Evolutionary conservation across 1,284 basidiomycete species (phyloP), one percentile per base, ranked within the genome.

Genomic region (Malassezia furfur): DNA sequence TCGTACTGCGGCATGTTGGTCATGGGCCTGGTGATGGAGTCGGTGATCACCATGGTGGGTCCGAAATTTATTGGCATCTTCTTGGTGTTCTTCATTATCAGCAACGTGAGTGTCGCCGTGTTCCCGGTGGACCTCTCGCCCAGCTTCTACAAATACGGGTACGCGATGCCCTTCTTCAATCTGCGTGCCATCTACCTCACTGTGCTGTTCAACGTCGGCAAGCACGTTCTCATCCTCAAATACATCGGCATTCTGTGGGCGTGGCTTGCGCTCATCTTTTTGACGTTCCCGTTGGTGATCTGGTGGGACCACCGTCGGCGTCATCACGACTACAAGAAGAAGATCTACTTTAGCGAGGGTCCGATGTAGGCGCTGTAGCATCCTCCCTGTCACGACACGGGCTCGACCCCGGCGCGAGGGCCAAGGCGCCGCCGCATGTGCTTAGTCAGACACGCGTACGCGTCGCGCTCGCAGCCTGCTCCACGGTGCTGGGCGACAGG

Each of bases 91-190:
- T 62, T 63, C 52, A 69, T 72, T 57, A 67, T 72, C 52, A 56
- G 63, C 46, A 71, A 72, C 39, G 66, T 72, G 17, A 62, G 63
- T 22, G 59, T 62, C 0, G 61, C 64, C 34, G 67, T 65, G 50
- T 47, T 65, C 7, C 64, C 65, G 3, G 57, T 66, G 28, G 62
- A 65, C 43, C 48, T 67, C 1, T 48, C 50, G 2, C 57, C 61
- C 1, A 52, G 50, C 12, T 69, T 71, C 52, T 72, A 63, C 61
- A 49, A 50, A 44, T 67, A 66, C 41, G 66, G 63, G 1, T 68
- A 70, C 34, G 53, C 66, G 5, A 65, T 73, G 66, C 66, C 67
- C 0, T 71, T 73, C 59, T 69, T 68, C 61, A 63, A 63, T 50
- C 57, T 70, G 37, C 60, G 61, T 9, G 44, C 54, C 22, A 61